Percentiles rank a stretch among this genome's conserved stretches.
These are phyloP conservation scores for Eimeria necatrix DNA, from an alignment of 169 alveolate species.

Conservation along the genomic window DNA sequence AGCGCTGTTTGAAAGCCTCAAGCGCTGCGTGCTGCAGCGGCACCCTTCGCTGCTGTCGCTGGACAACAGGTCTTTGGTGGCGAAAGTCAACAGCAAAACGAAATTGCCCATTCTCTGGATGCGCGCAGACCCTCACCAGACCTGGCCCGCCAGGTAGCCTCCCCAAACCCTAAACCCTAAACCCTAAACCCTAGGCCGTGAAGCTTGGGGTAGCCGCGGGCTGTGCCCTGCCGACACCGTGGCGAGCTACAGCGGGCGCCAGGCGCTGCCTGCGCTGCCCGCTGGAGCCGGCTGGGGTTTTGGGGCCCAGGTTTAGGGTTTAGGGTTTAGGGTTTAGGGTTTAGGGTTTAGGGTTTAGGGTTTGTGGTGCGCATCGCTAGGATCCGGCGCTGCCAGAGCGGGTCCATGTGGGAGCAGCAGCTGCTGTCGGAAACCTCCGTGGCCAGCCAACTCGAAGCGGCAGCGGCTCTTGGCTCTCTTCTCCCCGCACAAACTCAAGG, in stretches of 20 bases:
- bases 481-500: not conserved
- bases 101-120: constrained; percentile 92
- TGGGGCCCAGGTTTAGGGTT: not conserved
- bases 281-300: constrained; percentile 79
- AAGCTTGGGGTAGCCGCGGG: too few species aligned
- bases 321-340: constrained; percentile 81
- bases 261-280: too few species aligned
- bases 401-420: constrained; percentile 93
- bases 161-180: too few species aligned
- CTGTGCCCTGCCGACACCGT: too few species aligned
- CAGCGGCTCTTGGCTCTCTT: constrained; percentile 78
- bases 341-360: not conserved
- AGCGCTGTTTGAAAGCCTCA: constrained; percentile 83
- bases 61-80: constrained; percentile 91
- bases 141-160: constrained; percentile 87
- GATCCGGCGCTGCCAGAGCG: constrained; percentile 84
- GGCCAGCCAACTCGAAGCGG: constrained; percentile 88
- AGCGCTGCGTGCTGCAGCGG: constrained; percentile 82
- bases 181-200: too few species aligned
- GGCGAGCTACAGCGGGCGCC: too few species aligned
- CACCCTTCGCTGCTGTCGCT: constrained; percentile 84
- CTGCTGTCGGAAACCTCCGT: constrained; percentile 88
- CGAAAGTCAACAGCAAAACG: constrained; percentile 86
- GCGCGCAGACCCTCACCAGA: constrained; percentile 87
- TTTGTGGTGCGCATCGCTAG: too few species aligned